These are phyloP conservation scores for Coleophoma cylindrospora DNA, from an alignment of 2,329 filamentous ascomycete species.

Conservation along the genomic window DNA sequence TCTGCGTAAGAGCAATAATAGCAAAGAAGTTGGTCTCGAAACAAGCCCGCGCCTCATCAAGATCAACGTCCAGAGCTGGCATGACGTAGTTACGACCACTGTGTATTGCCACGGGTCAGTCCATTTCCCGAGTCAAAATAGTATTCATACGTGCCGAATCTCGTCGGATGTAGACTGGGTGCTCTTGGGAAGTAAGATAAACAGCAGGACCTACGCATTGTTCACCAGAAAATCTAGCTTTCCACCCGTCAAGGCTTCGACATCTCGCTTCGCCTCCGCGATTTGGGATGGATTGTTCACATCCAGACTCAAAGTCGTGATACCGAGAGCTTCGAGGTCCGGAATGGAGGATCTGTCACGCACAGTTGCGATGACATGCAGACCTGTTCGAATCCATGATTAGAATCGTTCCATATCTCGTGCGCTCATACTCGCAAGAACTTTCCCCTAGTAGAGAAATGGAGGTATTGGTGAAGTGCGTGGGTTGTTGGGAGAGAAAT, in stretches of 20 bases:
- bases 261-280: not conserved
- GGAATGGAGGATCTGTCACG: constrained; percentile 1
- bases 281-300: not conserved
- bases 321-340: constrained; percentile 1
- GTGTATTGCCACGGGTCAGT: not conserved
- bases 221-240: constrained; percentile 1
- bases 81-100: not conserved
- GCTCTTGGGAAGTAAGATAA: not conserved
- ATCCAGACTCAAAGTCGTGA: constrained; percentile 4
- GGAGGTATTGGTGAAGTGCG: too few species aligned
- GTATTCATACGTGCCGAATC: too few species aligned
- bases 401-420: too few species aligned
- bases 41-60: not conserved
- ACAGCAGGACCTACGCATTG: not conserved
- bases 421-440: too few species aligned
- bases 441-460: too few species aligned
- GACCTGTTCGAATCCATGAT: not conserved
- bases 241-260: constrained; percentile 1
- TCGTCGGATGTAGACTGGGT: not conserved
- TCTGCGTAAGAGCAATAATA: constrained; percentile 13
- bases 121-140: not conserved
- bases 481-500: too few species aligned
- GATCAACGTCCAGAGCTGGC: not conserved
- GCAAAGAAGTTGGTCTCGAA: constrained; percentile 1
- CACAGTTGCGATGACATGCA: constrained; percentile 5